Percentiles rank a stretch among this genome's conserved stretches.
phyloP scores from a whole-genome alignment of 140 eudicot species.

The Ambrosia hybrid region DNA sequence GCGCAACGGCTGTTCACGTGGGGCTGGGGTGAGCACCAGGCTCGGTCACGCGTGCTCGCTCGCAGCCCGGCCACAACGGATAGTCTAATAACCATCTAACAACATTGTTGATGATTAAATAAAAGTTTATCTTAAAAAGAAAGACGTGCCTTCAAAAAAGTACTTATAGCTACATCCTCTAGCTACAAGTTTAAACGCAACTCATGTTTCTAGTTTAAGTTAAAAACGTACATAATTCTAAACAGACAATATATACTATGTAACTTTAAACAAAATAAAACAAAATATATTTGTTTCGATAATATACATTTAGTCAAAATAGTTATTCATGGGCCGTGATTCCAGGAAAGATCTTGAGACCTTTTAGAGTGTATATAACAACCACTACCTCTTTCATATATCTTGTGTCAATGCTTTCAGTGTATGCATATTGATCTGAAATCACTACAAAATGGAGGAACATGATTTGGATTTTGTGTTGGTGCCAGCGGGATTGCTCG shows the following conservation, averaged over 20 bases:
- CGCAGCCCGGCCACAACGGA: too few relatives aligned
- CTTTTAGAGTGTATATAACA: constrained; percentile 19
- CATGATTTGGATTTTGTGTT: constrained; percentile 53
- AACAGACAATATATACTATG: background rate
- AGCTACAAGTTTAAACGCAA: background rate
- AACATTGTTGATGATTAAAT: background rate
- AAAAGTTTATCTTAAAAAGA: too few relatives aligned
- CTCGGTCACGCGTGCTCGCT: too few relatives aligned
- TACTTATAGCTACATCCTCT: too few relatives aligned
- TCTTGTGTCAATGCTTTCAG: constrained; percentile 19
- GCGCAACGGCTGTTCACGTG: too few relatives aligned
- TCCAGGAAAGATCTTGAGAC: constrained; percentile 12
- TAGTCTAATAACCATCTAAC: too few relatives aligned
- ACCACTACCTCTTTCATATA: constrained; percentile 20
- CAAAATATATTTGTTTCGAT: background rate
- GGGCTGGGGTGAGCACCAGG: too few relatives aligned
- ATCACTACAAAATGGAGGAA: constrained; percentile 40
- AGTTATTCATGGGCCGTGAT: background rate
- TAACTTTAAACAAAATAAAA: background rate
- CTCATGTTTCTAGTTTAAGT: background rate
- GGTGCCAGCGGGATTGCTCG: constrained; percentile 63
- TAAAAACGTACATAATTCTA: too few relatives aligned
- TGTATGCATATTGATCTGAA: background rate
- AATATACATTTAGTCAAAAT: background rate
- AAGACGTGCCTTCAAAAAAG: background rate